A percentile compares a stretch with the other conserved stretches of the same genome.
phyloP scores from a whole-genome alignment of 768 basidiomycete genomes.

The Rhodotorula kratochvilovae region DNA sequence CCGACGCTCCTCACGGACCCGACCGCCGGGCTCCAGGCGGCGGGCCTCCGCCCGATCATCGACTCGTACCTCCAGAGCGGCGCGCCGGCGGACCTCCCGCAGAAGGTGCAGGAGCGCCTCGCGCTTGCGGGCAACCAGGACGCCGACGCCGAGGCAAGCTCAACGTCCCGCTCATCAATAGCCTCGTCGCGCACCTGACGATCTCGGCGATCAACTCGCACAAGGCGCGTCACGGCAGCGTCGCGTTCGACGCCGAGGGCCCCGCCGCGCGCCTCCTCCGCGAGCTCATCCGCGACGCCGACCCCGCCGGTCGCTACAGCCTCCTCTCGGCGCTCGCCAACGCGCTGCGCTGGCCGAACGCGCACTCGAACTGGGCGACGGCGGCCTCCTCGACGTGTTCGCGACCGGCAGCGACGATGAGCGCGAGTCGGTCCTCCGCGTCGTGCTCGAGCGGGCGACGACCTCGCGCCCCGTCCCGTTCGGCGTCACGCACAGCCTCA shows the following conservation, averaged over 20 bases:
- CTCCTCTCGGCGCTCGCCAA: neutral
- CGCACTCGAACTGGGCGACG: neutral
- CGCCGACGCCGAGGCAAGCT: slow-evolving; percentile 46
- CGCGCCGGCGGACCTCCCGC: slow-evolving; percentile 48
- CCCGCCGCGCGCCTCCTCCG: slow-evolving; percentile 79
- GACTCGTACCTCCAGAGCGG: slow-evolving; percentile 72
- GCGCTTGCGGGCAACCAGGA: slow-evolving; percentile 19
- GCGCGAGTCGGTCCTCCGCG: slow-evolving; percentile 43
- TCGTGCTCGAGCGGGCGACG: slow-evolving; percentile 87
- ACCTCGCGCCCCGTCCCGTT: slow-evolving; percentile 85
- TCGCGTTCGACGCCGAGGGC: slow-evolving; percentile 73
- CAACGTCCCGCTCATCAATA: slow-evolving; percentile 84
- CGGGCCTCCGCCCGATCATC: slow-evolving; percentile 70
- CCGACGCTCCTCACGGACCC: slow-evolving; percentile 90
- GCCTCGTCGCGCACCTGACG: slow-evolving; percentile 93
- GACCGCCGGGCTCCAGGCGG: slow-evolving; percentile 66
- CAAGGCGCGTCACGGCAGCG: slow-evolving; percentile 74
- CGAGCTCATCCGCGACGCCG: slow-evolving; percentile 74
- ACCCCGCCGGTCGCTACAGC: slow-evolving; percentile 67
- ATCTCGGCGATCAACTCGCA: slow-evolving; percentile 84
- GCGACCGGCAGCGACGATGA: neutral
- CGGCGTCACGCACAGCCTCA: slow-evolving; percentile 23
- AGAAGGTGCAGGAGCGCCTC: slow-evolving; percentile 74
- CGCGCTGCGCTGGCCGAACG: neutral
- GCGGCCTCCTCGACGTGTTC: neutral